These are phyloP conservation scores for Calcarisporium arbuscula DNA, from an alignment of 2,329 filamentous ascomycete species.

Conservation along the genomic window DNA sequence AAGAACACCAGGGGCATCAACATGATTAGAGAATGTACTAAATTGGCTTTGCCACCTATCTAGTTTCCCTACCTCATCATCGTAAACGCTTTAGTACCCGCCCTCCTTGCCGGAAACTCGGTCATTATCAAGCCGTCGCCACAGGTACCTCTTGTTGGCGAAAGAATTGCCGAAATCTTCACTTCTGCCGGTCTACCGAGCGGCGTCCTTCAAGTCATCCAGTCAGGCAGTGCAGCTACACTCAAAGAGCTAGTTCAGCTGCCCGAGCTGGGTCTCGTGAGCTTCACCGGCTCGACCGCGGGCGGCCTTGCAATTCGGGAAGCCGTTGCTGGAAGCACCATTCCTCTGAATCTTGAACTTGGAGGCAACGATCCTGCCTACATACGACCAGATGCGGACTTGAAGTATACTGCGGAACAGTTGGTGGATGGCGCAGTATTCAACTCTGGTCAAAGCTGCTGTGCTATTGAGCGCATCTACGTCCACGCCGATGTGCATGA, in stretches of 20 bases:
- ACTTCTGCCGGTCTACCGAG: conserved; percentile 71
- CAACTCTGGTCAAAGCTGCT: conserved; percentile 97
- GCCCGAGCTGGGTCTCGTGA: conserved; percentile 71
- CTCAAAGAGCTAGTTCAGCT: conserved; percentile 75
- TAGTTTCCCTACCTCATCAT: conserved; percentile 89
- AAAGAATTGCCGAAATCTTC: conserved; percentile 75
- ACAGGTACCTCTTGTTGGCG: conserved; percentile 86
- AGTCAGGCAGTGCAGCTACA: conserved; percentile 70
- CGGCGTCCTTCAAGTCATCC: conserved; percentile 86
- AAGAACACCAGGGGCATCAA: conserved; percentile 2
- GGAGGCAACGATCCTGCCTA: conserved; percentile 96
- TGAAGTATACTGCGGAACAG: conserved; percentile 86
- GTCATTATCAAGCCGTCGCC: conserved; percentile 94
- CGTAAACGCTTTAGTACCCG: conserved; percentile 86
- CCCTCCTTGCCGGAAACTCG: conserved; percentile 82
- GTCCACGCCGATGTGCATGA: conserved; percentile 82
- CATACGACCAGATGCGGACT: conserved; percentile 75
- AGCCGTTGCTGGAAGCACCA: conserved; percentile 75
- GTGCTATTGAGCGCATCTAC: conserved; percentile 85
- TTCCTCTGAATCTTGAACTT: conserved; percentile 82
- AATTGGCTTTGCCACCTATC: too few relatives aligned
- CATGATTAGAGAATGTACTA: too few relatives aligned
- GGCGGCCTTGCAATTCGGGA: conserved; percentile 81
- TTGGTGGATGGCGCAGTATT: conserved; percentile 95
- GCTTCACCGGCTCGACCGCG: conserved; percentile 90